Base-by-base conservation (phyloP, 2,329 filamentous ascomycete genomes). In the Cercospora janseana region DNA sequence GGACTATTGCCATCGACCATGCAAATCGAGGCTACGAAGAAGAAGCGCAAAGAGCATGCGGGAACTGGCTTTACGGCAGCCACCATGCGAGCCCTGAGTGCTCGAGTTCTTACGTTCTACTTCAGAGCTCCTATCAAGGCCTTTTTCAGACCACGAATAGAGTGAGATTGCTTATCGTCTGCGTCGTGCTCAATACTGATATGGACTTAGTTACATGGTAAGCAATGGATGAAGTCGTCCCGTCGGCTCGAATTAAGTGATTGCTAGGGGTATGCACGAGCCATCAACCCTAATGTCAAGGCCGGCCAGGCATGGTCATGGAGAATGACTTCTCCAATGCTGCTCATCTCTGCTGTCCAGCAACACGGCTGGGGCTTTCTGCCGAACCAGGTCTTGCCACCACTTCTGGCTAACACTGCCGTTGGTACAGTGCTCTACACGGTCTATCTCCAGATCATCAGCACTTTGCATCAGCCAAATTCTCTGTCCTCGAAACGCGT, bases 111-210 rank as follows among this genome's bases (percentile, higher is more conserved):
- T 47, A 85, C 89, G 18, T 95, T 95, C 63, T 96, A 95, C 72
- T 96, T 95, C 66, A 79, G 90, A 49, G 88, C 89, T 0, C 91
- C 91, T 1, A 87, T 90, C 46, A 95, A 95, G 71, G 87, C 90
- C 12, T 96, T 96, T 67, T 95, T 96, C 71, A 82, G 88, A 54
- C 91, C 88, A 1, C 77, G 91, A 51, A 89, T 96, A 57, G 91
- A 96, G 74, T 95, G 90, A 66, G 77, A 77, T 15, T 18, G 7
- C 21, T 23, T 10, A 28, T 29, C 7, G n/a, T 21, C 15, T 21
- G 15, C 13, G 9, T 37, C 5, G n/a, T 6, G 13, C 9, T 35
- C 10, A 12, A 13, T 8, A 46, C 53, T 60, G 48, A 60, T 51
- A 10, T 10, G 15, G 12, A 8, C 12, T 13, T 38, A 78, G 76